phyloP scores from a whole-genome alignment of 352 stramenopile species.

The Pythium insidiosum region DNA sequence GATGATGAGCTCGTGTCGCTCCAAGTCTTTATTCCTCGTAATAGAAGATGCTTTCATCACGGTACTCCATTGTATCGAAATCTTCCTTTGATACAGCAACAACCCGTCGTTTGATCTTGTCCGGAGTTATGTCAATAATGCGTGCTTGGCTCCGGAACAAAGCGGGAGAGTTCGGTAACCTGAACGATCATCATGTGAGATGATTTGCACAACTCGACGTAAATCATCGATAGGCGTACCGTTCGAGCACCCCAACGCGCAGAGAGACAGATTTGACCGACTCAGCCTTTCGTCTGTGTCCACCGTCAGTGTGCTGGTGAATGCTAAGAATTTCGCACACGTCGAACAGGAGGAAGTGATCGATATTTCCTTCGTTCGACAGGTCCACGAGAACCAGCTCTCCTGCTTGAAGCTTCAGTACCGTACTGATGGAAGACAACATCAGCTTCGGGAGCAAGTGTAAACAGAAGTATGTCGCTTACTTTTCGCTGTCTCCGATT shows the following conservation, averaged over 20 bases:
- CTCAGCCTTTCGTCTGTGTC: not conserved
- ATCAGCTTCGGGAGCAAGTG: no score
- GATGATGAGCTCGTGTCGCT: not conserved
- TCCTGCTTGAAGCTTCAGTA: constrained; percentile 51
- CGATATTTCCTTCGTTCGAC: constrained; percentile 30
- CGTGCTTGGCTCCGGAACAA: constrained; percentile 30
- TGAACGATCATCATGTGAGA: constrained; percentile 6
- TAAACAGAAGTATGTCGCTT: constrained; percentile 12
- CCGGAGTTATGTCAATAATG: constrained; percentile 39
- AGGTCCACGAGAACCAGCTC: constrained; percentile 75
- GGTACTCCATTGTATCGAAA: constrained; percentile 51
- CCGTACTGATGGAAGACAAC: constrained; percentile 15
- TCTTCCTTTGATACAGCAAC: constrained; percentile 58
- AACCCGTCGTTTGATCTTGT: constrained; percentile 59
- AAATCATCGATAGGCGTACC: no score
- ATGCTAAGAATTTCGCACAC: constrained; percentile 81
- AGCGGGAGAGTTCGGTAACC: constrained; percentile 42
- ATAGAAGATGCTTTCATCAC: constrained; percentile 75
- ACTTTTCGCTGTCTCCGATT: constrained; percentile 59
- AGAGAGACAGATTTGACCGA: constrained; percentile 24
- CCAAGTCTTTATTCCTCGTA: constrained; percentile 27
- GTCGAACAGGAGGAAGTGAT: constrained; percentile 71
- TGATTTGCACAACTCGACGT: not conserved
- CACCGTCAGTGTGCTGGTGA: no score
- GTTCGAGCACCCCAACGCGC: constrained; percentile 51